Conservation (phyloP, 305 asterid species). For the Fraxinus platypoda region DNA sequence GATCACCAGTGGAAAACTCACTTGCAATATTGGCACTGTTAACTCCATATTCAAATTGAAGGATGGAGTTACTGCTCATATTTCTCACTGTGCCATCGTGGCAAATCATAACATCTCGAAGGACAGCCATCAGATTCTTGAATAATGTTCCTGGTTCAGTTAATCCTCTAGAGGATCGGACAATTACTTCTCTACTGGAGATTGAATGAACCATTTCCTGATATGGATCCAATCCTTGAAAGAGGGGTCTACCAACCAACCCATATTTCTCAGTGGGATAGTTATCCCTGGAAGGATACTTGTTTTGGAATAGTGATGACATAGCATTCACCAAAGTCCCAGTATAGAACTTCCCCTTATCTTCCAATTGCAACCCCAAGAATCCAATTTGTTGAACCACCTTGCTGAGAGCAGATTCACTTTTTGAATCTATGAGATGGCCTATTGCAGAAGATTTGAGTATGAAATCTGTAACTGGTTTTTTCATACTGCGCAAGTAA, state of each 20-base stretch:
- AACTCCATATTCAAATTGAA: slow-evolving; percentile 87
- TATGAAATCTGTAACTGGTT: slow-evolving; percentile 57
- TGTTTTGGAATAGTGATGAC: slow-evolving; percentile 56
- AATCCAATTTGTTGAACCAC: slow-evolving; percentile 94
- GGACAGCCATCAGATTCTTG: slow-evolving; percentile 95
- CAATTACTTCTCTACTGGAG: slow-evolving; percentile 92
- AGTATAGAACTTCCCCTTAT: slow-evolving; percentile 73
- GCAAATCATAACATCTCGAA: slow-evolving; percentile 88
- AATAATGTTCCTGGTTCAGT: slow-evolving; percentile 96
- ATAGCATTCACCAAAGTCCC: slow-evolving; percentile 65
- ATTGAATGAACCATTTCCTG: slow-evolving; percentile 94
- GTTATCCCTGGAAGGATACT: slow-evolving; percentile 60
- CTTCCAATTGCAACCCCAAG: slow-evolving; percentile 70
- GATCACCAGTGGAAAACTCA: slow-evolving; percentile 97
- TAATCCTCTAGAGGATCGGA: slow-evolving; percentile 86
- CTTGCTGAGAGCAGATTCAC: slow-evolving; percentile 88
- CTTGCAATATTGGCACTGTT: slow-evolving; percentile 48
- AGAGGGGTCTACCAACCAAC: slow-evolving; percentile 73
- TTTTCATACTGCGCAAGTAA: slow-evolving; percentile 56
- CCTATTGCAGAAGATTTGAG: slow-evolving; percentile 67
- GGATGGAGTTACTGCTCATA: slow-evolving; percentile 73
- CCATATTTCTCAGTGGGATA: slow-evolving; percentile 77
- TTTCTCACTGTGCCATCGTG: slow-evolving; percentile 89
- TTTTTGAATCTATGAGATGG: slow-evolving; percentile 66
- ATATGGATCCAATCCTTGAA: slow-evolving; percentile 84